These are phyloP conservation scores for Panicum virgatum DNA, from an alignment of 202 grass and related monocot genomes.

Conservation along the genomic window DNA sequence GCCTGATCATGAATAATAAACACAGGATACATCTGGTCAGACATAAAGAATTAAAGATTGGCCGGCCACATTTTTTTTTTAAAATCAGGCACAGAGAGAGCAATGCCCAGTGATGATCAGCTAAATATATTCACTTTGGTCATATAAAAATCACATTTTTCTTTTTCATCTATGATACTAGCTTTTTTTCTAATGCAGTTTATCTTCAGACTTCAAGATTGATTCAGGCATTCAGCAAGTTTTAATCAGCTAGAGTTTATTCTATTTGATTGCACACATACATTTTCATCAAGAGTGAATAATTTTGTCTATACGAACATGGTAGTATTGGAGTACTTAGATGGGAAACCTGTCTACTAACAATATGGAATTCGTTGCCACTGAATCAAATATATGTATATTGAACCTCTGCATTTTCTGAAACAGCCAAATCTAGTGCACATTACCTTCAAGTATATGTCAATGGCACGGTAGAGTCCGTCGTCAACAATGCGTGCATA, in stretches of 20 bases:
- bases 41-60: background rate
- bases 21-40: background rate
- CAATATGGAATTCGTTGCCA: background rate
- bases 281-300: background rate
- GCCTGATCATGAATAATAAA: slow-evolving; percentile 42
- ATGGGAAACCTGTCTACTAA: background rate
- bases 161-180: background rate
- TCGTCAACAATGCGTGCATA: slow-evolving; percentile 87
- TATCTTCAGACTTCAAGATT: background rate
- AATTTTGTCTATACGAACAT: background rate
- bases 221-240: no score
- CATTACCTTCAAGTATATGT: slow-evolving; percentile 93
- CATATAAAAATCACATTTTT: no score
- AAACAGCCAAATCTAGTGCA: background rate
- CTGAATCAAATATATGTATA: background rate
- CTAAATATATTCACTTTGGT: slow-evolving; percentile 15
- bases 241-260: no score
- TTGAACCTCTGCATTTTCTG: background rate
- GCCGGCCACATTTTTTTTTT: background rate
- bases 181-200: background rate
- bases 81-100: background rate
- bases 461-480: slow-evolving; percentile 81
- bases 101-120: background rate
- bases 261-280: background rate
- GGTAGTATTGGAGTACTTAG: background rate